Base-by-base conservation (phyloP, 495 filamentous ascomycete genomes). In the Trichocladium uniseriatum region DNA sequence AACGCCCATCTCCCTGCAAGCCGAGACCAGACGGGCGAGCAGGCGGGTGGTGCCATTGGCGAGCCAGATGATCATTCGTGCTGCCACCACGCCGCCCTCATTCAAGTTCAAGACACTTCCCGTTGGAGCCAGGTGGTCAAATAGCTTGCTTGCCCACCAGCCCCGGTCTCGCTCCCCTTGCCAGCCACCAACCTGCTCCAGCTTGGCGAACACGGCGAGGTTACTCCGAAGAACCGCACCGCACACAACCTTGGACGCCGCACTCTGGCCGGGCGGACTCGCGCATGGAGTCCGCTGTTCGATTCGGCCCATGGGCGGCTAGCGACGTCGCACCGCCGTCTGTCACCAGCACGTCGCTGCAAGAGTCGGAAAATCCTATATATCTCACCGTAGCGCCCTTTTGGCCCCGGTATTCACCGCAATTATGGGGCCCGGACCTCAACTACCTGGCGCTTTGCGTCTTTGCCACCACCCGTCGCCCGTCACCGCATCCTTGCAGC, bases 401-500 rank as follows among this genome's bases (percentile, higher is more conserved):
- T 24, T 43, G 22, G 1, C 15, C 18, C 40, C 34, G 22, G 2
- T 20, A 7, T 2, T 38, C 6, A 21, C 47, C 18, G 10, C 10
- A 14, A 18, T 21, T n/a, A 15, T n/a, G 37, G 13, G 15, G 19
- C 13, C 42, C 18, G 37, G 15, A 19, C 24, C 45, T 34, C 37
- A 8, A 16, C 19, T 15, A 18, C 15, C 28, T 11, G 5, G 6
- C 39, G 2, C 10, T 32, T 18, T 13, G 24, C 40, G 20, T 37
- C 43, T 54, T 52, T 34, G 54, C 54, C 51, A 45, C 55, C 40
- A 41, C 43, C 48, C 48, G 39, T 19, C 50, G 9, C 27, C 24
- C 42, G 31, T 49, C 56, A 52, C 44, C 48, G 52, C 56, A 49
- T 47, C 48, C 55, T 43, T 39, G 52, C 52, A 55, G 48, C 56